Conservation (phyloP, 2,329 filamentous ascomycete species). For the Pseudocercospora macadamiae region DNA sequence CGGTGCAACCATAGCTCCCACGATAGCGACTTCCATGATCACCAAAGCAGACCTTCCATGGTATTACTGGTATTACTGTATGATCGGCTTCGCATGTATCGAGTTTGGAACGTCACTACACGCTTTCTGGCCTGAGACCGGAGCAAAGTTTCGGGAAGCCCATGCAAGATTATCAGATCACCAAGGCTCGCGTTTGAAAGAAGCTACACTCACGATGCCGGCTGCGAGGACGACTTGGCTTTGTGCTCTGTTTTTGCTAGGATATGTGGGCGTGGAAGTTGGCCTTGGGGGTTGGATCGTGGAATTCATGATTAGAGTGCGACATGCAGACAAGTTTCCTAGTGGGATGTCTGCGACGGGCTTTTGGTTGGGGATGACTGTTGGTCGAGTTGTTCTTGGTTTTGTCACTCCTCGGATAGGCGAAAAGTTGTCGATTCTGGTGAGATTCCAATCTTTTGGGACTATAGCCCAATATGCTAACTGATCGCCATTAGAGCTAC, state of each 20-base stretch:
- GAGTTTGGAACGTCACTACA: constrained; percentile 57
- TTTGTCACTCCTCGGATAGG: constrained; percentile 76
- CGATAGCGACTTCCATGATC: constrained; percentile 74
- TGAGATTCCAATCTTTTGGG: constrained; percentile 27
- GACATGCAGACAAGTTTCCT: constrained; percentile 68
- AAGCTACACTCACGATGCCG: constrained; percentile 52
- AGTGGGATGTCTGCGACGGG: constrained; percentile 76
- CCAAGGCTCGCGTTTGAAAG: constrained; percentile 54
- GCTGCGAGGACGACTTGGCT: constrained; percentile 68
- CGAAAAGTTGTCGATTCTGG: constrained; percentile 62
- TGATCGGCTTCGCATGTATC: constrained; percentile 63
- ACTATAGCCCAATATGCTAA: background rate
- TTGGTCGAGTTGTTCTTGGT: constrained; percentile 72
- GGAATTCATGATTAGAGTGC: constrained; percentile 81
- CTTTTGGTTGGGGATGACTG: constrained; percentile 81
- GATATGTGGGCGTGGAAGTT: constrained; percentile 79
- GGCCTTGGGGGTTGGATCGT: constrained; percentile 80
- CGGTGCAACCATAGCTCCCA: constrained; percentile 69
- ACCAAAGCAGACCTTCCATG: constrained; percentile 64
- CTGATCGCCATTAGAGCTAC: constrained; percentile 58
- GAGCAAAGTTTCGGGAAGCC: constrained; percentile 57
- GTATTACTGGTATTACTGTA: constrained; percentile 77
- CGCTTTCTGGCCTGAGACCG: constrained; percentile 68
- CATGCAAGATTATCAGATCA: constrained; percentile 49
- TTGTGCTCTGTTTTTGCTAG: constrained; percentile 72